Evolutionary conservation across 768 basidiomycete species (phyloP).

Genomic region (Lactarius psammicola): DNA sequence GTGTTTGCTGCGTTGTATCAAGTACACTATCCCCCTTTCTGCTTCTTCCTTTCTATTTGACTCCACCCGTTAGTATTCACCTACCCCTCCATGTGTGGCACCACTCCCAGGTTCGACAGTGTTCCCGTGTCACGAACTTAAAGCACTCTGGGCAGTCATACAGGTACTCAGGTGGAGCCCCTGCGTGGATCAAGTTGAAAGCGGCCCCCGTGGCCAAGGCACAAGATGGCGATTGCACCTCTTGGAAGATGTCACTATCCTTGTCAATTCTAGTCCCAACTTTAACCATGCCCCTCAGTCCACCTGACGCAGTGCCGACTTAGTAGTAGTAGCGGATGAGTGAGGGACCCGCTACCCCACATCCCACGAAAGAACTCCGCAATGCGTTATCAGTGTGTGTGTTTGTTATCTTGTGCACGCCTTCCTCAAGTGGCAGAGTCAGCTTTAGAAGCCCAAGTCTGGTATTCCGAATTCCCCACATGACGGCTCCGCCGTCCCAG

Average conservation of each 20-base stretch:
- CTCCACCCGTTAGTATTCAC: background rate
- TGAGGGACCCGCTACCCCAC: background rate
- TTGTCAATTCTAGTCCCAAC: background rate
- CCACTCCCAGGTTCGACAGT: background rate
- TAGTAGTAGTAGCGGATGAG: background rate
- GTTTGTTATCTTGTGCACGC: background rate
- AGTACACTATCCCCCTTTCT: background rate
- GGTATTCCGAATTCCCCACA: background rate
- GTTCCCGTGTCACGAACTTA: background rate
- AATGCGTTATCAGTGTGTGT: background rate
- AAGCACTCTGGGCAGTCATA: background rate
- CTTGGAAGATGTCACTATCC: background rate
- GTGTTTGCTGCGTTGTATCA: slow-evolving; percentile 7
- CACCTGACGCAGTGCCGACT: background rate
- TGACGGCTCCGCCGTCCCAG: background rate
- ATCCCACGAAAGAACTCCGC: background rate
- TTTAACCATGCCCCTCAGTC: background rate
- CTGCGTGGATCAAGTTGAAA: background rate
- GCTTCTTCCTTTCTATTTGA: background rate
- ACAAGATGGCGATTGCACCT: background rate
- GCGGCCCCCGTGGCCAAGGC: background rate
- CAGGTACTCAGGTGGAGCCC: background rate
- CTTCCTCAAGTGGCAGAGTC: background rate
- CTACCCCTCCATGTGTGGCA: background rate
- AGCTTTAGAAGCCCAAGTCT: background rate